Evolutionary conservation across 768 basidiomycete species (phyloP), one percentile per base, ranked within the genome.

Genomic region (Trametopsis cervina): DNA sequence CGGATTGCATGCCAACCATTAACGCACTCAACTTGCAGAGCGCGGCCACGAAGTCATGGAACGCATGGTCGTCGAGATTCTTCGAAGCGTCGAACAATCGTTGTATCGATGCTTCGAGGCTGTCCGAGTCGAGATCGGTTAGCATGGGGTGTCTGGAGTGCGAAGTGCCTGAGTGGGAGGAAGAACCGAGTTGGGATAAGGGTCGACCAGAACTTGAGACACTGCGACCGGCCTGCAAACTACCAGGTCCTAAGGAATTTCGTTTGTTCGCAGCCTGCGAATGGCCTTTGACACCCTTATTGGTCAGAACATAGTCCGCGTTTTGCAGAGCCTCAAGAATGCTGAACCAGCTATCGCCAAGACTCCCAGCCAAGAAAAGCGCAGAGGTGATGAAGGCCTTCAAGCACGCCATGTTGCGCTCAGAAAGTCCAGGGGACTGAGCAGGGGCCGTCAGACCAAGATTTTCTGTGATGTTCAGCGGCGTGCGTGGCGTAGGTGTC

Each of bases 321-420:
- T 93, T 97, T 67, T 97, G 95, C 20, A 98, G 67, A 1, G 86
- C 81, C 59, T 97, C 94, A 44, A 98, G 71, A 7, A 97, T 77
- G 39, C 84, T 76, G 63, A 89, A 95, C 95, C 95, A 98, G 51
- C 86, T 90, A 49, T 83, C 77, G n/a, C 84, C 91, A 4, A 96
- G 75, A 48, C 83, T 85, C 0, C 88, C 89, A 0, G 90, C 87
- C 7, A 97, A 73, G 62, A 88, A 88, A 22, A 89, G 67, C 1
- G 88, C 82, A 52, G 84, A 83, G 0, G 78, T 73, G 6, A 96
- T 72, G 47, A 93, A 69, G 1, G 89, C 84, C 54, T 90, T 90
- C 44, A 97, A 66, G 62, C 95, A 98, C 0, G 89, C 86, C 54
- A 96, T 72, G 58, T 99, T 99, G 23, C 93, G 74, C 55, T 92